These are phyloP conservation scores for Coemansia asiatica DNA, from an alignment of 192 early-diverging fungal genomes.

Conservation along the genomic window DNA sequence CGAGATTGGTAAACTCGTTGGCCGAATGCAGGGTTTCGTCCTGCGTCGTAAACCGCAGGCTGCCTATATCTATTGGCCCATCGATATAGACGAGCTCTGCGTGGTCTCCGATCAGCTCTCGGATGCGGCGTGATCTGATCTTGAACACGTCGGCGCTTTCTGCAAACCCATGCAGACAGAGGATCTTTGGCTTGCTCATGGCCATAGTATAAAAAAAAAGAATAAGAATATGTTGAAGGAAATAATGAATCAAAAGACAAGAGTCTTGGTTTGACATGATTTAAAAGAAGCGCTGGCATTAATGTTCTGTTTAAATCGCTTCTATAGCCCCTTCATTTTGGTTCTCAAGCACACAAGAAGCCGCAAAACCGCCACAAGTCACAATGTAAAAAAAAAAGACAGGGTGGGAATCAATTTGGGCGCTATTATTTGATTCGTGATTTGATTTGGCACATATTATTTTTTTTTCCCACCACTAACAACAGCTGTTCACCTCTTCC, in stretches of 20 bases:
- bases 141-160: slow-evolving; percentile 46
- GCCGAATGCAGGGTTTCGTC: slow-evolving; percentile 9
- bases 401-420: too few relatives aligned
- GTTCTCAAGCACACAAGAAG: too few relatives aligned
- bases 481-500: too few relatives aligned
- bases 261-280: too few relatives aligned
- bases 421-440: too few relatives aligned
- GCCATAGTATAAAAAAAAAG: neutral
- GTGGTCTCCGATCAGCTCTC: slow-evolving; percentile 26
- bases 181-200: slow-evolving; percentile 47
- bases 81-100: slow-evolving; percentile 43
- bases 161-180: slow-evolving; percentile 51
- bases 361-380: too few relatives aligned
- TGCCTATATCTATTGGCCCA: slow-evolving; percentile 41
- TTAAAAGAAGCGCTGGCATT: too few relatives aligned
- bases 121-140: slow-evolving; percentile 41
- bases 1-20: slow-evolving; percentile 40
- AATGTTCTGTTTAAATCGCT: too few relatives aligned
- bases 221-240: too few relatives aligned
- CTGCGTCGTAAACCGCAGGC: slow-evolving; percentile 25
- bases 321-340: too few relatives aligned
- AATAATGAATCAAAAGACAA: neutral
- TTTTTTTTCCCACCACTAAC: too few relatives aligned
- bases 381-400: too few relatives aligned
- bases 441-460: neutral